These are phyloP conservation scores for Gardenia jasminoides DNA, from an alignment of 257 asterid species.

Conservation along the genomic window DNA sequence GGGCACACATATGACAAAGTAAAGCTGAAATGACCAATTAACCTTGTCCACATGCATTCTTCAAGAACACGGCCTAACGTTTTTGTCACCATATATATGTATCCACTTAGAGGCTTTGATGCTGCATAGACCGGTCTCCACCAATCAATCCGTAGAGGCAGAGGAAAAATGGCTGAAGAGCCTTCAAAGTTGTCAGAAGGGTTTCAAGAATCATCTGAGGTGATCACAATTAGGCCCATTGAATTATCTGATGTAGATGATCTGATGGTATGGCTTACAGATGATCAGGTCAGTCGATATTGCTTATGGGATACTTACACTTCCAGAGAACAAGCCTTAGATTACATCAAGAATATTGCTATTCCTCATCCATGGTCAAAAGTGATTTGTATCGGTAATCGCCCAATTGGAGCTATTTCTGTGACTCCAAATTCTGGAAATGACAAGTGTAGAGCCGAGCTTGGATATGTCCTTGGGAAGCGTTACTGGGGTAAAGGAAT, in stretches of 20 bases:
- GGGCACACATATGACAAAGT: too few relatives aligned
- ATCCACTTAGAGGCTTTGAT: not conserved
- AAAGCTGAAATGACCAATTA: not conserved
- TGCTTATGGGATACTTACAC: conserved; percentile 55
- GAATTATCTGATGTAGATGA: conserved; percentile 41
- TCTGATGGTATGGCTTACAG: conserved; percentile 60
- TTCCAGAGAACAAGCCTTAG: conserved; percentile 30
- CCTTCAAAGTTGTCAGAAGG: conserved; percentile 3
- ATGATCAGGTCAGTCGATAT: conserved; percentile 45
- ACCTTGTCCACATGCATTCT: not conserved
- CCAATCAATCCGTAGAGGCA: too few relatives aligned
- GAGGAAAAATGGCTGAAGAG: conserved; percentile 19
- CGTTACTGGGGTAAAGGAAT: conserved; percentile 20
- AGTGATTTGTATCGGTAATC: conserved; percentile 38
- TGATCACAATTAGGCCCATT: conserved; percentile 34
- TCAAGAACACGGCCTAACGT: not conserved
- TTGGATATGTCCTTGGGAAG: conserved; percentile 20
- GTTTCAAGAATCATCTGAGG: conserved; percentile 13
- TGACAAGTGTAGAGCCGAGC: conserved; percentile 31
- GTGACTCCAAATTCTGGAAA: conserved; percentile 43
- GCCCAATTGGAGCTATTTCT: conserved; percentile 48
- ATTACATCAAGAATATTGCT: conserved; percentile 32
- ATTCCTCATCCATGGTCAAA: conserved; percentile 37
- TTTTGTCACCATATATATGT: not conserved
- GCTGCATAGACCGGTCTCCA: too few relatives aligned